phyloP scores from a whole-genome alignment of 768 basidiomycete genomes.

The Macrolepiota dolichaula region DNA sequence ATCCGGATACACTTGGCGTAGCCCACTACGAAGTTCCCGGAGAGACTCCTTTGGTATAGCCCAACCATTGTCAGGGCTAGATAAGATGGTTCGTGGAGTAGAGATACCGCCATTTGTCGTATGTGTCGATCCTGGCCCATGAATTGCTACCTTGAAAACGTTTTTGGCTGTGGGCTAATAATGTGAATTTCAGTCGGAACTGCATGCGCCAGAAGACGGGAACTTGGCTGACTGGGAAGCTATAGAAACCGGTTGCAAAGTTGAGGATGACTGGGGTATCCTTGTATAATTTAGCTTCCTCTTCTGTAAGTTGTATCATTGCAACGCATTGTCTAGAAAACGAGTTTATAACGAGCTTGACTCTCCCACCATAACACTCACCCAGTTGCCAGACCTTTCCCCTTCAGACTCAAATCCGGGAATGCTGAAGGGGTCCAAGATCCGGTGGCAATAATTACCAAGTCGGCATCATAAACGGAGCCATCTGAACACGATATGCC shows the following conservation, averaged over 20 bases:
- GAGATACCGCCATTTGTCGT: slow-evolving; percentile 48
- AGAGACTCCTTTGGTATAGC: slow-evolving; percentile 63
- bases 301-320: slow-evolving; percentile 66
- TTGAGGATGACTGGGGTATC: slow-evolving; percentile 70
- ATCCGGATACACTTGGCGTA: slow-evolving; percentile 69
- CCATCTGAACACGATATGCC: slow-evolving; percentile 69
- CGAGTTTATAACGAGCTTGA: not conserved
- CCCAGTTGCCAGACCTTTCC: slow-evolving; percentile 77
- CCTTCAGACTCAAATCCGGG: slow-evolving; percentile 48
- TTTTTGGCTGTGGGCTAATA: slow-evolving; percentile 63
- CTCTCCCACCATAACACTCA: slow-evolving; percentile 28
- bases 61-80: slow-evolving; percentile 55
- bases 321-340: slow-evolving; percentile 72
- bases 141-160: slow-evolving; percentile 76
- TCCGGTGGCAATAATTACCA: slow-evolving; percentile 71
- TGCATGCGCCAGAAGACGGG: not conserved
- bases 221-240: slow-evolving; percentile 65
- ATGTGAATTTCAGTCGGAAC: not conserved
- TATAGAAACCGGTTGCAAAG: slow-evolving; percentile 72
- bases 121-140: slow-evolving; percentile 70
- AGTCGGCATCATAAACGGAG: slow-evolving; percentile 46
- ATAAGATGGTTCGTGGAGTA: slow-evolving; percentile 69
- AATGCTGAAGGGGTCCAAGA: slow-evolving; percentile 86
- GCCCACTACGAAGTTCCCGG: slow-evolving; percentile 42
- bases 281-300: slow-evolving; percentile 64